Conservation (phyloP, 2,329 filamentous ascomycete genomes). For the Sclerotinia borealis region DNA sequence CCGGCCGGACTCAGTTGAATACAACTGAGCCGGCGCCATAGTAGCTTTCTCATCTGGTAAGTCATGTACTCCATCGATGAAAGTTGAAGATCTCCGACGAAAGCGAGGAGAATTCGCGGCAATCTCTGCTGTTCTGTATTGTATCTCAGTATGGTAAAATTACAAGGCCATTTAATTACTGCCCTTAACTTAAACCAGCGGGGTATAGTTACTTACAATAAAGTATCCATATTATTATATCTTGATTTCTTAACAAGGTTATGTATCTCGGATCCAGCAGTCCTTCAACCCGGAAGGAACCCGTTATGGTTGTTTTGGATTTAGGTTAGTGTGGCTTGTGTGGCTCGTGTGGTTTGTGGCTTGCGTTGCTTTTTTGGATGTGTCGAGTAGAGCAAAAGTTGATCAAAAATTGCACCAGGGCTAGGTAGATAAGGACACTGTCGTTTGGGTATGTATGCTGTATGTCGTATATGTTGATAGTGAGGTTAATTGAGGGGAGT, state of each 20-base stretch:
- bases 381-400: no score
- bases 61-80: slow-evolving; percentile 96
- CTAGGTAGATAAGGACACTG: no score
- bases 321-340: no score
- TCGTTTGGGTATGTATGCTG: no score
- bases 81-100: slow-evolving; percentile 87
- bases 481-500: no score
- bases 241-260: neutral
- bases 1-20: slow-evolving; percentile 95
- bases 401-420: no score
- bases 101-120: slow-evolving; percentile 86
- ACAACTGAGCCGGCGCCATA: slow-evolving; percentile 91
- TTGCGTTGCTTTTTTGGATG: no score
- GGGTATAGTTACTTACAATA: slow-evolving; percentile 9
- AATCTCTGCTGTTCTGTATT: slow-evolving; percentile 68
- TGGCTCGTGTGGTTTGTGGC: no score
- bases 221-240: slow-evolving; percentile 12
- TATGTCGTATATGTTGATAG: no score
- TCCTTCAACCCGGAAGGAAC: neutral
- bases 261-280: neutral
- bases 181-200: neutral
- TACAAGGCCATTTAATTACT: neutral
- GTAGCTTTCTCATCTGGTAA: slow-evolving; percentile 63
- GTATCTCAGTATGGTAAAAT: neutral
- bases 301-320: neutral